Conservation (phyloP, 441 rosid genomes). For the Euphorbia schlechtendalii region DNA sequence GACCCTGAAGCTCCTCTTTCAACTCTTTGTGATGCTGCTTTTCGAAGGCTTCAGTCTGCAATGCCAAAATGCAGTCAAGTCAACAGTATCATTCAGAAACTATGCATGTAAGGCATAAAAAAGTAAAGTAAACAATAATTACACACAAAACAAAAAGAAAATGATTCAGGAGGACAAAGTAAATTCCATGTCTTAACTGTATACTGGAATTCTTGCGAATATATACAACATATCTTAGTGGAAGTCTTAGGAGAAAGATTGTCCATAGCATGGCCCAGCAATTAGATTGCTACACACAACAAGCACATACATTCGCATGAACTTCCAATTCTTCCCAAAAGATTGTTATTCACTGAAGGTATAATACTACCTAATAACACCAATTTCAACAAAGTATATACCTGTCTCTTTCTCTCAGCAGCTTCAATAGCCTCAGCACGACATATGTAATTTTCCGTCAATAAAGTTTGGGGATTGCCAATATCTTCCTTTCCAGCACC, state of each 20-base stretch:
- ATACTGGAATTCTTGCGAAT: no score
- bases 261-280: background rate
- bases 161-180: background rate
- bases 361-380: background rate
- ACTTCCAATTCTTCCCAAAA: background rate
- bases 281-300: no score
- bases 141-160: background rate
- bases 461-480: no score
- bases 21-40: conserved; percentile 80
- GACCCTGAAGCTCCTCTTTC: conserved; percentile 51
- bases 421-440: no score
- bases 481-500: conserved; percentile 36
- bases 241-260: background rate
- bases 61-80: conserved; percentile 10
- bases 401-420: no score
- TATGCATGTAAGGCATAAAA: background rate
- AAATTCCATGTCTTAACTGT: background rate
- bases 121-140: conserved; percentile 1
- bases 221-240: no score
- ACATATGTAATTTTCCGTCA: no score
- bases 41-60: conserved; percentile 64
- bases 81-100: background rate
- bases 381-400: no score
- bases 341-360: background rate
- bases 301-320: background rate